Percentiles rank a stretch among this genome's conserved stretches.
Conservation (phyloP, 2,329 filamentous ascomycete species). For the Rutstroemia sp. region DNA sequence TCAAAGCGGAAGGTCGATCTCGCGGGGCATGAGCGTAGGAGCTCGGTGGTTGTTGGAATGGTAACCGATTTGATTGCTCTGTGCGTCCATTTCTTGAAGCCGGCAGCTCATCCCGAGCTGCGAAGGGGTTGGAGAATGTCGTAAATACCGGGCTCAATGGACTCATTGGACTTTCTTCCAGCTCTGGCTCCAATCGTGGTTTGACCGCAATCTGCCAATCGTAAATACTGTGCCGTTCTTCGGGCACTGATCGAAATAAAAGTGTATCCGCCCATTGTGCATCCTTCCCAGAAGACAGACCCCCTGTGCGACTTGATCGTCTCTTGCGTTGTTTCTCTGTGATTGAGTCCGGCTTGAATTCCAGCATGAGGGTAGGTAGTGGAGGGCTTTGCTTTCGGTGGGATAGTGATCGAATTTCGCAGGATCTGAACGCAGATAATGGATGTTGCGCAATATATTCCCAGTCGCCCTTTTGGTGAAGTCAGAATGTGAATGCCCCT, state of each 20-base stretch:
- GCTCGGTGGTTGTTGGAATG: constrained; percentile 38
- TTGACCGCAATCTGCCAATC: constrained; percentile 48
- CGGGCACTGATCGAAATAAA: constrained; percentile 47
- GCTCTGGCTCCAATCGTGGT: constrained; percentile 25
- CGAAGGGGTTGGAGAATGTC: constrained; percentile 28
- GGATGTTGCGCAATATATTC: constrained; percentile 28
- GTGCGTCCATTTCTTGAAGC: constrained; percentile 14
- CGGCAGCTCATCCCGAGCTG: constrained; percentile 14
- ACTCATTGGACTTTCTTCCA: constrained; percentile 19
- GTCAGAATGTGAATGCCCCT: not conserved
- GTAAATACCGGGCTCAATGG: constrained; percentile 23
- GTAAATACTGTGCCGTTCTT: constrained; percentile 46
- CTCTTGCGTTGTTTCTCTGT: constrained; percentile 56
- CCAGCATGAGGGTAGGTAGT: constrained; percentile 52
- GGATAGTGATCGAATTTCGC: constrained; percentile 45
- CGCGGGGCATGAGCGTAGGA: constrained; percentile 33
- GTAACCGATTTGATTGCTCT: constrained; percentile 40
- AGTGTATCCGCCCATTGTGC: constrained; percentile 34
- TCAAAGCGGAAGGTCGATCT: constrained; percentile 41
- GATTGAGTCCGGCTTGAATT: constrained; percentile 40
- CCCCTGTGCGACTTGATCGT: constrained; percentile 55
- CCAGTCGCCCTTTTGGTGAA: constrained; percentile 27
- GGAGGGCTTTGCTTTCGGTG: constrained; percentile 55
- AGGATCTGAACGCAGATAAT: constrained; percentile 27
- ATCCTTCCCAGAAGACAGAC: constrained; percentile 33